Base-by-base conservation (phyloP, 441 rosid genomes). In the Cnidoscolus chayamansa region DNA sequence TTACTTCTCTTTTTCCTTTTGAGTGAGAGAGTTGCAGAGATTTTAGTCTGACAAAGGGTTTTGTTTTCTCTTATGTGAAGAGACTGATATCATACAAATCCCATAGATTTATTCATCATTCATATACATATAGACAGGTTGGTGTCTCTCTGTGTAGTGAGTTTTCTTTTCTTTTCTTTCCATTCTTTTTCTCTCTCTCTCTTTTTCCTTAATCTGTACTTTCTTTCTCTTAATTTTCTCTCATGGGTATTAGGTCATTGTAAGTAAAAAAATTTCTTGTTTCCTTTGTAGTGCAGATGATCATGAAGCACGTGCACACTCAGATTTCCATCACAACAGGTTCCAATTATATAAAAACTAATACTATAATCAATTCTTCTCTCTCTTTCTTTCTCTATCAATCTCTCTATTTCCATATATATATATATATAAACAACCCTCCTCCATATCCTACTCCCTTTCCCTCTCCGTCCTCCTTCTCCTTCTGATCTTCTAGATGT, bases 221-320 rank as follows among this genome's bases (percentile, higher is more conserved):
- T 40, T 40, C 45, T 40, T 62, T 51, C 63, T 19, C 13, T 64
- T 72, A 51, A 16, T 53, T 66, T 45, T 25, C 61, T 60, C 71
- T 79, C 72, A 62, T 78, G 70, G 68, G 65, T 66, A 70, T 78
- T 72, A 64, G 68, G 71, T 69, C 83, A 74, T 72, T 78, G 75
- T 73, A 75, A 76, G 70, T 73, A 50, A 76, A 78, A 40, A 40
- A 70, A 55, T 57, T 76, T 60, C 70, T 72, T 51, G 72, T 83
- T 82, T 77, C 72, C 70, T 74, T 79, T 85, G 83, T 81, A 81
- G 85, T 79, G 75, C 73, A 80, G 82, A 80, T 81, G 89, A 85
- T 91, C 78, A 86, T 86, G 89, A 86, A 83, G 83, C 93, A 88
- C 90, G 93, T 91, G 91, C 81, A 80, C 84, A 80, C 80, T 84